Percentiles rank a stretch among this genome's conserved stretches.
Evolutionary conservation across 306 rosid genomes (phyloP).

Genomic region (Pyrus bretschneideri): DNA sequence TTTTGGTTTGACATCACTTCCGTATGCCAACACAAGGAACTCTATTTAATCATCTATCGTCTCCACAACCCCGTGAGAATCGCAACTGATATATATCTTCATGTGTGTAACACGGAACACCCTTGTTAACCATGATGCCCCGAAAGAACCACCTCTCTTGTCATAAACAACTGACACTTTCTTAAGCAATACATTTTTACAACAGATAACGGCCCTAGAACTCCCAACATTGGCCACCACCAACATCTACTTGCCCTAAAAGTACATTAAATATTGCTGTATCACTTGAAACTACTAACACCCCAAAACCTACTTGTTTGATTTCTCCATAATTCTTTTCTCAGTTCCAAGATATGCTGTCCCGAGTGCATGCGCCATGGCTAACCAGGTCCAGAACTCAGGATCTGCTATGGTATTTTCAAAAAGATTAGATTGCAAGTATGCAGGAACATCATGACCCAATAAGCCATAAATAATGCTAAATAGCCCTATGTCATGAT

Average conservation of each 20-base stretch:
- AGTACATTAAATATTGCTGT: background rate
- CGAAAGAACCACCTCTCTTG: background rate
- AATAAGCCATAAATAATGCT: background rate
- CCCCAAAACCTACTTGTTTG: background rate
- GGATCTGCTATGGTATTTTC: background rate
- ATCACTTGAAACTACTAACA: background rate
- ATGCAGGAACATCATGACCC: background rate
- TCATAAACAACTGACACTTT: background rate
- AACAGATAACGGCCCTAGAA: background rate
- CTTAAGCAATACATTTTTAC: background rate
- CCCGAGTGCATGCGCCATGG: background rate
- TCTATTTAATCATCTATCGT: background rate
- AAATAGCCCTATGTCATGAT: background rate
- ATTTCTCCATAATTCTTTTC: background rate
- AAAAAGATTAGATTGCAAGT: background rate
- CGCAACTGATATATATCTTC: background rate
- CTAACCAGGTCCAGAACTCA: background rate
- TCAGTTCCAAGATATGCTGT: background rate
- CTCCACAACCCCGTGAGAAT: background rate
- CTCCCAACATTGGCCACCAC: background rate
- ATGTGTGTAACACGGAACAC: background rate
- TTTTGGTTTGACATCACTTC: background rate
- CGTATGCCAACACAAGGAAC: background rate
- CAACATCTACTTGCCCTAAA: background rate
- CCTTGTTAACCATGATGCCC: background rate